Percentiles rank a stretch among this genome's conserved stretches.
phyloP scores from a whole-genome alignment of 257 asterid species.

The Nicotiana otophora region DNA sequence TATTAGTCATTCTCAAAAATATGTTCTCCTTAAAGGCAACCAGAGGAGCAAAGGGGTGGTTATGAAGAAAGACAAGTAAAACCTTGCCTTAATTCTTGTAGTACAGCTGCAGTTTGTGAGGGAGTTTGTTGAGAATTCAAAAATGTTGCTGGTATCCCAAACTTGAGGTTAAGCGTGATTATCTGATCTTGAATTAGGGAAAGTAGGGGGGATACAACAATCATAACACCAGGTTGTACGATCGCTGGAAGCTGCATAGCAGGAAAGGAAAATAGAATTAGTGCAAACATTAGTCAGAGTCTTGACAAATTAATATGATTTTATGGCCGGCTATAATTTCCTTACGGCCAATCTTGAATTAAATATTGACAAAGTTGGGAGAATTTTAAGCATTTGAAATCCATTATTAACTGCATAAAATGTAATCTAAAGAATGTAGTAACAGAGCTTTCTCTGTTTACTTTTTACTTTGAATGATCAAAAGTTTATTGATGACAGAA shows the following conservation, averaged over 20 bases:
- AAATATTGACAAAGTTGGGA: background rate
- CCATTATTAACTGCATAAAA: background rate
- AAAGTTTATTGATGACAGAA: background rate
- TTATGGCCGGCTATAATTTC: background rate
- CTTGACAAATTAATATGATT: background rate
- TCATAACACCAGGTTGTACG: conserved; percentile 77
- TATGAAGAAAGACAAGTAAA: conserved; percentile 11
- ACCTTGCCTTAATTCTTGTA: conserved; percentile 79
- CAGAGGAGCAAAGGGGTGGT: background rate
- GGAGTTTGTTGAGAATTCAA: conserved; percentile 89
- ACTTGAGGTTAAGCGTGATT: conserved; percentile 78
- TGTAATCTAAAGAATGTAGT: background rate
- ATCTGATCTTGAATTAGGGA: conserved; percentile 99
- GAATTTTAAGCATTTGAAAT: background rate
- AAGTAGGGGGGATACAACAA: conserved; percentile 93
- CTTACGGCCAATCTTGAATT: background rate
- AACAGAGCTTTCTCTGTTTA: background rate
- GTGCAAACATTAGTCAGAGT: background rate
- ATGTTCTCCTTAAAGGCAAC: background rate
- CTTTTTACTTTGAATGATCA: background rate
- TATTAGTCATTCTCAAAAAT: background rate
- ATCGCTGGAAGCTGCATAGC: conserved; percentile 85
- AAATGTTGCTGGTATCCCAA: conserved; percentile 90
- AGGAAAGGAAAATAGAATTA: conserved; percentile 13
- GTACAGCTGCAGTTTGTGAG: conserved; percentile 71